phyloP scores from a whole-genome alignment of 1,139 yeast species.

The Magnusiomyces starmeri region DNA sequence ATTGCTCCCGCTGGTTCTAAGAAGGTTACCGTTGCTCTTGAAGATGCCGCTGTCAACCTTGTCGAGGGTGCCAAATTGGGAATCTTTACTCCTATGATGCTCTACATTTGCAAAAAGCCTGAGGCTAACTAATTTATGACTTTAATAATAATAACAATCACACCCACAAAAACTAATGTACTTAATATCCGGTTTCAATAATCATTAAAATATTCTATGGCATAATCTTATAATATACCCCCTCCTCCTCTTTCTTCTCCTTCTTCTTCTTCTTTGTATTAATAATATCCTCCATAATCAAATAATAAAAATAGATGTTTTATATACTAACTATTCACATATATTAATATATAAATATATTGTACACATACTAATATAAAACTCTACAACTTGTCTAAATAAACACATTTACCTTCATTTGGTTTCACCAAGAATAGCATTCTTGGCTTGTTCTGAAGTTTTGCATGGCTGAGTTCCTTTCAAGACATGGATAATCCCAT shows the following conservation, averaged over 20 bases:
- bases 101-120: constrained; percentile 82
- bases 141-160: no score
- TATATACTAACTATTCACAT: no score
- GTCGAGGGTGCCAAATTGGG: constrained; percentile 88
- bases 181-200: no score
- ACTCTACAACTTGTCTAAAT: no score
- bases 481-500: neutral
- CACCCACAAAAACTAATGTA: no score
- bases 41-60: constrained; percentile 93
- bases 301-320: no score
- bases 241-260: neutral
- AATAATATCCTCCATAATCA: no score
- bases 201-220: no score
- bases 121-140: constrained; percentile 14
- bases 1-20: constrained; percentile 90
- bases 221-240: neutral
- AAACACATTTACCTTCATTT: neutral
- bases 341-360: no score
- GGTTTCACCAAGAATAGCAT: neutral
- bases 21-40: constrained; percentile 86
- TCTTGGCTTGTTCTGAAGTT: neutral
- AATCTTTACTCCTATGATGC: constrained; percentile 94
- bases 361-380: no score
- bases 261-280: neutral
- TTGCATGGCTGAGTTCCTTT: neutral